Base-by-base conservation (phyloP, 371 early-diverging fungal species). In the Haplosporangium sp. region DNA sequence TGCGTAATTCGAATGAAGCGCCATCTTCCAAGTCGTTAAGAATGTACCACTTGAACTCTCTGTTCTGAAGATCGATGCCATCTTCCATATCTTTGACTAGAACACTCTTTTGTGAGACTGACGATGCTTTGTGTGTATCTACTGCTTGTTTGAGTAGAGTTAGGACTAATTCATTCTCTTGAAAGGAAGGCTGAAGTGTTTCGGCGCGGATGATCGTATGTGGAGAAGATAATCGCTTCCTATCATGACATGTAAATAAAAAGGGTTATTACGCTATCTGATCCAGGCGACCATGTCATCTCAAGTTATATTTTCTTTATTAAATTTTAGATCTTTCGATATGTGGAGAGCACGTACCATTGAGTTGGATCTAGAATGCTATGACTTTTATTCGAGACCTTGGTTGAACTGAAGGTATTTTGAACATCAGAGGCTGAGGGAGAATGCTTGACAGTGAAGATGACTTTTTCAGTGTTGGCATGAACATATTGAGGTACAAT, bases 391-490 rank as follows among this genome's bases (percentile, higher is more conserved):
- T 0, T 42, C 1, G 47, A 3, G 8, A 2, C 55, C 6, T 37
- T 13, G 13, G 11, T 47, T 2, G 27, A 9, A 6, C 19, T 34
- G 3, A n/a, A 59, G 19, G 39, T 19, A 1, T 35, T 34, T 58
- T 35, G 9, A 0, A 1, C 27, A 10, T 64, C 11, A 11, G 58
- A 35, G 2, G 40, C n/a, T 39, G 34, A 44, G 10, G 39, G 17
- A n/a, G 38, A 34, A 65, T 67, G 61, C 0, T 39, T 50, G 53
- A 57, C 78, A 7, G 78, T 70, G 44, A 78, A 78, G 45, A 73
- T 70, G 47, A 70, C 71, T n/a, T 73, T 78, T 63, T 77, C 77
- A 0, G 77, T 77, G 66, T 77, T 77, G 37, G 77, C 77, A 17
- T 60, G 44, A 4, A 57, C 50, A 17, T 15, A 10, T 4, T 47